Conservation (phyloP, 2,329 filamentous ascomycete genomes). For the Rutstroemia sp. region DNA sequence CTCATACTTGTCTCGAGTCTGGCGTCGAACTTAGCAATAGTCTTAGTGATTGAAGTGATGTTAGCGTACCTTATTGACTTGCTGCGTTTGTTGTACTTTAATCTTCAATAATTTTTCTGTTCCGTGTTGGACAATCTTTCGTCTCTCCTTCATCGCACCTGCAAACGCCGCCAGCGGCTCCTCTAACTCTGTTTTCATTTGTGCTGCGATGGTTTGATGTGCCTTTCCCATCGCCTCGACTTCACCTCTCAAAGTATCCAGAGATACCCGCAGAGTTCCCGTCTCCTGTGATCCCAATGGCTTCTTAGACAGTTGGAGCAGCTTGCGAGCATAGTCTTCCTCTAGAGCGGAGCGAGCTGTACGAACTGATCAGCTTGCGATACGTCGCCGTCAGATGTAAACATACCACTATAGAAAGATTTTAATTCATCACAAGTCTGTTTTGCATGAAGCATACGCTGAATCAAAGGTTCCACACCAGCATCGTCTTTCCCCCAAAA, state of each 20-base stretch:
- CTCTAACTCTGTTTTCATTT: constrained; percentile 95
- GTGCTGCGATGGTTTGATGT: constrained; percentile 78
- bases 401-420: constrained; percentile 75
- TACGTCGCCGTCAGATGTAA: not conserved
- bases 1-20: constrained; percentile 90
- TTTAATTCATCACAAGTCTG: constrained; percentile 90
- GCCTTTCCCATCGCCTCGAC: constrained; percentile 91
- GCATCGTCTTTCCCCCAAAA: constrained; percentile 99
- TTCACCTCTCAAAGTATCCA: constrained; percentile 83
- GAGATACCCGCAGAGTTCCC: constrained; percentile 73
- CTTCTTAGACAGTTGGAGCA: constrained; percentile 80
- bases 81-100: constrained; percentile 84
- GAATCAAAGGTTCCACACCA: constrained; percentile 81
- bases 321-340: constrained; percentile 90
- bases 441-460: constrained; percentile 93
- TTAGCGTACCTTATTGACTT: constrained; percentile 74
- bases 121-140: constrained; percentile 91
- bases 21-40: constrained; percentile 12
- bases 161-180: constrained; percentile 88
- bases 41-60: constrained; percentile 9
- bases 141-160: constrained; percentile 89
- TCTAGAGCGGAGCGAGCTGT: constrained; percentile 84
- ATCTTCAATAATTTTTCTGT: constrained; percentile 91
- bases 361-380: not conserved
- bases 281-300: constrained; percentile 80